A percentile compares a stretch with the other conserved stretches of the same genome.
These are phyloP conservation scores for Patellaria atrata DNA, from an alignment of 495 filamentous ascomycete species.

Conservation along the genomic window DNA sequence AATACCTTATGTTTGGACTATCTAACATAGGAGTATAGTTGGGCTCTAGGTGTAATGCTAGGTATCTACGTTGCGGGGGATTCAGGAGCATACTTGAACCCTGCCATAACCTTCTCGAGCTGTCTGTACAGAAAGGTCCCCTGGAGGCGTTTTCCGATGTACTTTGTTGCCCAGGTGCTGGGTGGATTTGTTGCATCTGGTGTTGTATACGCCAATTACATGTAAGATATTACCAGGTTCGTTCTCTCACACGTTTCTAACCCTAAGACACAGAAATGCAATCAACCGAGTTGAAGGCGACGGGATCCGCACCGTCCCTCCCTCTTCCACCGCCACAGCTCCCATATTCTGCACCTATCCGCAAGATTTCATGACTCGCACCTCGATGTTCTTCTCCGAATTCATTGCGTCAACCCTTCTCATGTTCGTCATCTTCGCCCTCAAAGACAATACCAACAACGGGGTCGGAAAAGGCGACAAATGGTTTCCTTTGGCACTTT, in stretches of 20 bases:
- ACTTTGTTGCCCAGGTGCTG: slow-evolving; percentile 24
- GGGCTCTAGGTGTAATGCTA: slow-evolving; percentile 46
- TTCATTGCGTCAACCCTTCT: slow-evolving; percentile 45
- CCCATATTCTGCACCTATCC: slow-evolving; percentile 56
- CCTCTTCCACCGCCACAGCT: slow-evolving; percentile 40
- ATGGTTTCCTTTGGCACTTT: slow-evolving; percentile 40
- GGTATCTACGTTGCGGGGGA: slow-evolving; percentile 48
- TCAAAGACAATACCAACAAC: slow-evolving; percentile 40
- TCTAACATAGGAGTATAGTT: slow-evolving; percentile 15
- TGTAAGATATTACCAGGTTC: slow-evolving; percentile 15
- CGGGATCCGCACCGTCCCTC: slow-evolving; percentile 41
- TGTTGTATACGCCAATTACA: slow-evolving; percentile 27
- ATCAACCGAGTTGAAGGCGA: slow-evolving; percentile 43
- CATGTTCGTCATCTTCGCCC: slow-evolving; percentile 54
- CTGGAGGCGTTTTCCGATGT: slow-evolving; percentile 35
- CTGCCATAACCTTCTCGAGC: slow-evolving; percentile 48
- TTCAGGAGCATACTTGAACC: slow-evolving; percentile 49
- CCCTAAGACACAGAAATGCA: slow-evolving; percentile 40
- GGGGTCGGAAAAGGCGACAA: slow-evolving; percentile 24
- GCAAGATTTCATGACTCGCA: slow-evolving; percentile 42
- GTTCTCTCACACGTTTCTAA: slow-evolving; percentile 17
- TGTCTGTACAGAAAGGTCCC: slow-evolving; percentile 48
- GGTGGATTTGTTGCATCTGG: slow-evolving; percentile 23
- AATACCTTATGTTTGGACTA: background rate
- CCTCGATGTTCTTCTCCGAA: slow-evolving; percentile 48